Base-by-base conservation (phyloP, 352 stramenopile genomes). In the Peronosclerospora sorghi region DNA sequence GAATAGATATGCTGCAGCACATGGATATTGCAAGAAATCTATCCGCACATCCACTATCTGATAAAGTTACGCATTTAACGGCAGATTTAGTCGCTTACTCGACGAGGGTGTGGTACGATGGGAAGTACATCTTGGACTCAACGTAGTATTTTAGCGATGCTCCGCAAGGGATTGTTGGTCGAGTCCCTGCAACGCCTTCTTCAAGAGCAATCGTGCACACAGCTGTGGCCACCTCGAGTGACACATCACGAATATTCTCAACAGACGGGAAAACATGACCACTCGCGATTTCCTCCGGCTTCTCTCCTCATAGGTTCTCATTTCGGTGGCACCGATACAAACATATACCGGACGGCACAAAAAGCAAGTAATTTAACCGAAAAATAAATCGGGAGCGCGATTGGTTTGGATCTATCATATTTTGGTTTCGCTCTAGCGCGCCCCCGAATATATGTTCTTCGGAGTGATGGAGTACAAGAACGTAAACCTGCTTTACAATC, bases 241-340 rank as follows among this genome's bases (percentile, higher is more conserved):
- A 96, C 18, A 97, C 90, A 43, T 95, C 65, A 41, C 94, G 79
- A 55, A 98, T 98, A 40, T 86, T 83, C 13, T 62, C 61, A n/a
- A 97, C 75, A 21, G 78, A 84, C 19, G 92, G 94, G 67, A 98
- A 98, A 5, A 98, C 90, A 42, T 94, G 90, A 32, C 94, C 95
- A 36, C 73, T 66, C 12, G 67, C 77, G 24, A 97, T 72, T 32
- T 98, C 94, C 38, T 98, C 89, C 18, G 89, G 67, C 0, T 75
- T 84, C 49, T n/a, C n/a, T n/a, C n/a, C n/a, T n/a, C n/a, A n/a
- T n/a, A n/a, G n/a, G n/a, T n/a, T n/a, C n/a, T n/a, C n/a, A n/a
- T n/a, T n/a, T n/a, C n/a, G n/a, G n/a, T n/a, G n/a, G n/a, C n/a
- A n/a, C n/a, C n/a, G n/a, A n/a, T n/a, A n/a, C n/a, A n/a, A n/a